phyloP scores from a whole-genome alignment of 2,329 filamentous ascomycete genomes.

The Penicillium sp. region DNA sequence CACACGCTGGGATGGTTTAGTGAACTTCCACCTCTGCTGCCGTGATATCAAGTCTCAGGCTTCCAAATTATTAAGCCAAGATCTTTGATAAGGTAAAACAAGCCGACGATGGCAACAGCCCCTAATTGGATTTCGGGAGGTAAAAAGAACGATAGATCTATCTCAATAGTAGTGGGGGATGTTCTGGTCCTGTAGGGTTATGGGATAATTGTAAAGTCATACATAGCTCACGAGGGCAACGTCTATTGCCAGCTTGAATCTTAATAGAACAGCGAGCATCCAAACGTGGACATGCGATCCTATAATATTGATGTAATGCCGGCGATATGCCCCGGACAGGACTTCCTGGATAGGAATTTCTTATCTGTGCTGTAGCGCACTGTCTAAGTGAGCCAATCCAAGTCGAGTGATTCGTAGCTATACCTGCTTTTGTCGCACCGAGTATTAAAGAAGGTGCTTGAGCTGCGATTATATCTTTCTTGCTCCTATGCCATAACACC shows the following conservation, averaged over 20 bases:
- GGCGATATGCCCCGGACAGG: conserved; percentile 1
- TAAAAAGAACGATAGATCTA: no score
- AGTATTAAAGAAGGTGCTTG: neutral
- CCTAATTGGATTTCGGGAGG: neutral
- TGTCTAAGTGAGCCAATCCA: neutral
- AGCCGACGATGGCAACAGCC: neutral
- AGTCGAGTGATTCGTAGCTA: neutral
- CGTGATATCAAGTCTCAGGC: neutral
- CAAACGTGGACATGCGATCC: conserved; percentile 3
- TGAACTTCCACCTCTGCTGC: neutral
- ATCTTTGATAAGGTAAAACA: neutral
- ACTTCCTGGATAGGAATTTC: conserved; percentile 2
- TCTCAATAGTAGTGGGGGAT: no score
- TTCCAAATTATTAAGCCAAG: neutral
- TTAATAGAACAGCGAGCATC: neutral
- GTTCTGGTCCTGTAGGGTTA: neutral
- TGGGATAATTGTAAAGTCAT: neutral
- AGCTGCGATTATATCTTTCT: neutral
- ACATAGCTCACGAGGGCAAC: neutral
- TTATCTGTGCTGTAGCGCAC: neutral
- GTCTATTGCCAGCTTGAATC: neutral
- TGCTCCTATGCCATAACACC: neutral
- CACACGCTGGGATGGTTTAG: neutral
- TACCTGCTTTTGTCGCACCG: neutral
- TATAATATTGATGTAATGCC: neutral